A percentile compares a stretch with the other conserved stretches of the same genome.
Conservation (phyloP, 83 land plant species). For the Picea abies region DNA sequence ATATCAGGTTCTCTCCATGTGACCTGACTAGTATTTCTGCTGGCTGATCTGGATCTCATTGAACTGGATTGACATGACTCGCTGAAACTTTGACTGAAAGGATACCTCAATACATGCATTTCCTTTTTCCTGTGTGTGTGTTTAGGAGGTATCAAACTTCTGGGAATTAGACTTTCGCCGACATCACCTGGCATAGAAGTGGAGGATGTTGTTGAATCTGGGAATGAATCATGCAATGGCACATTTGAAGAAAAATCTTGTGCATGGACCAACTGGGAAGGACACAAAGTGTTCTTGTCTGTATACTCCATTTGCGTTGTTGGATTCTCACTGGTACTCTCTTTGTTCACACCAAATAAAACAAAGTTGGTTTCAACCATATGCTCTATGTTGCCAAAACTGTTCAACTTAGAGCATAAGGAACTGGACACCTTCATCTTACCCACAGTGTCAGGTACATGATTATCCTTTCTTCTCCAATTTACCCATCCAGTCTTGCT, state of each 20-base stretch:
- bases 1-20: background rate
- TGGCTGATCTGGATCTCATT: constrained; percentile 3
- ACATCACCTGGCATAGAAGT: background rate
- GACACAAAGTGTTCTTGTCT: constrained; percentile 1
- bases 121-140: constrained; percentile 10
- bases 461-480: constrained; percentile 32
- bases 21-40: constrained; percentile 5
- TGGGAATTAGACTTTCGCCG: background rate
- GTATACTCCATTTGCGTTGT: background rate
- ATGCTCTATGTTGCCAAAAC: constrained; percentile 25
- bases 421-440: constrained; percentile 68
- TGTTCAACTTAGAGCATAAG: constrained; percentile 24
- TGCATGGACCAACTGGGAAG: background rate
- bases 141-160: background rate
- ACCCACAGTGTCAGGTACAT: constrained; percentile 39
- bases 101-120: background rate
- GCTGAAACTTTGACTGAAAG: background rate
- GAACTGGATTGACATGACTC: constrained; percentile 10
- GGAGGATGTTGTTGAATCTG: constrained; percentile 9
- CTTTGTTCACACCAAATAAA: constrained; percentile 34
- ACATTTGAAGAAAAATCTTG: background rate
- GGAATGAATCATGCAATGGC: background rate
- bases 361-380: constrained; percentile 59
- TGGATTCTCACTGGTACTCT: background rate
- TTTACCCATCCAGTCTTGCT: constrained; percentile 19